Base-by-base conservation (phyloP, 495 filamentous ascomycete genomes). In the Aspergillus haitiensis region DNA sequence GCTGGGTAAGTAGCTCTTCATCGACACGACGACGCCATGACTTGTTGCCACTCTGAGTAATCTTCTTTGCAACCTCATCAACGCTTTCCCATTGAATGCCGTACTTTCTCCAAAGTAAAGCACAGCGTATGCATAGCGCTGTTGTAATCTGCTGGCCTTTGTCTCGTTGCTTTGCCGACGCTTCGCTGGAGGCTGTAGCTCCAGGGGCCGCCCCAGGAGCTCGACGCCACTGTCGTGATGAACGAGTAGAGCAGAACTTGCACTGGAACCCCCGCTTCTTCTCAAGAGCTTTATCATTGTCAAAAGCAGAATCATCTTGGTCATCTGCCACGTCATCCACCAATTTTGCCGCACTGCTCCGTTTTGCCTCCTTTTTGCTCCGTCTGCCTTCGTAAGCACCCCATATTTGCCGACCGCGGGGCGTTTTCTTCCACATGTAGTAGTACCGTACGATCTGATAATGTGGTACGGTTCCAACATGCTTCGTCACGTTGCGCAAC, bases 371-470 rank as follows among this genome's bases (percentile, higher is more conserved):
- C 69, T 95, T 97, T 71, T 93, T 94, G 32, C 88, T 88, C 64
- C 92, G 93, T 27, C 94, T 80, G 6, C 88, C 90, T 58, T 90
- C 87, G 58, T 89, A 97, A 52, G 84, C 88, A 36, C 89, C 91
- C 95, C 95, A 98, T 31, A 99, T 83, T 65, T 92, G 84, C 64
- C 83, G 86, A 32, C 95, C 94, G 48, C 85, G 82, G 1, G 88
- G 84, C 0, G 92, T 92, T 72, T 97, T 97, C 79, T 99, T 99
- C 95, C 95, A 99, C 65, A 89, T 89, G 72, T 98, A 98, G 70
- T 98, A 99, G 60, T 89, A 96, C 10, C 94, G 87, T 32, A 94
- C 90, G 57, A 97, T 88, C 50, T 90, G 84, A 35, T 83, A 85
- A 60, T 91, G 83, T 42, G 82, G 84, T 33, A 91, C 83, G 0